Conservation (phyloP, 176 grass and related monocot species). For the Leersia perrieri region DNA sequence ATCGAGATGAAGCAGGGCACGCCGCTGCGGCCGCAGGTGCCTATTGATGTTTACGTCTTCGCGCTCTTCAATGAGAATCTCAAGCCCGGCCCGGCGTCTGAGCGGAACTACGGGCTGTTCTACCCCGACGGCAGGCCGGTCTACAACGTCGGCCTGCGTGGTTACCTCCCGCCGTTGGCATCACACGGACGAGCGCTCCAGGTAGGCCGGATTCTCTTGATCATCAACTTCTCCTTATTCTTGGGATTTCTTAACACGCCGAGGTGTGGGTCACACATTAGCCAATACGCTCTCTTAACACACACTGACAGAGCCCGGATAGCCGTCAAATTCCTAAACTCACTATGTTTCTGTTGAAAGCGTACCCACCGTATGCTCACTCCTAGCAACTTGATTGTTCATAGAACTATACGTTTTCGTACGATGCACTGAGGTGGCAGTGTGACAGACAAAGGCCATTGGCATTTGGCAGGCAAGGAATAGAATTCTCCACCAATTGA, state of each 20-base stretch:
- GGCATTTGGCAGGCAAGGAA: neutral
- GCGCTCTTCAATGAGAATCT: conserved; percentile 79
- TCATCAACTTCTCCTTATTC: neutral
- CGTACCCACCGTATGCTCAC: too few species aligned
- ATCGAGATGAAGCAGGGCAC: conserved; percentile 65
- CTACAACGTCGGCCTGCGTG: conserved; percentile 39
- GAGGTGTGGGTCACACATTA: too few species aligned
- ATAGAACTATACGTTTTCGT: neutral
- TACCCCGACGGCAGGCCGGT: conserved; percentile 66
- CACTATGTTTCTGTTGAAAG: too few species aligned
- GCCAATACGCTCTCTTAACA: too few species aligned
- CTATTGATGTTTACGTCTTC: conserved; percentile 77
- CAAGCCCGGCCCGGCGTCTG: conserved; percentile 68
- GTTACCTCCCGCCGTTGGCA: conserved; percentile 18
- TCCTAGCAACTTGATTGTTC: neutral
- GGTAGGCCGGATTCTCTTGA: neutral
- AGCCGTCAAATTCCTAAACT: too few species aligned
- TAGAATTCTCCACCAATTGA: neutral
- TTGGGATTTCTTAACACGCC: too few species aligned
- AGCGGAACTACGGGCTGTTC: conserved; percentile 76
- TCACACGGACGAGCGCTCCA: neutral
- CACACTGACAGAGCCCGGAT: too few species aligned
- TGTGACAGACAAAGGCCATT: neutral
- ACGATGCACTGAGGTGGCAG: neutral
- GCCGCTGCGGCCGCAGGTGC: conserved; percentile 55